phyloP scores from a whole-genome alignment of 108 stramenopile genomes.

The Stephanodiscus triporus region DNA sequence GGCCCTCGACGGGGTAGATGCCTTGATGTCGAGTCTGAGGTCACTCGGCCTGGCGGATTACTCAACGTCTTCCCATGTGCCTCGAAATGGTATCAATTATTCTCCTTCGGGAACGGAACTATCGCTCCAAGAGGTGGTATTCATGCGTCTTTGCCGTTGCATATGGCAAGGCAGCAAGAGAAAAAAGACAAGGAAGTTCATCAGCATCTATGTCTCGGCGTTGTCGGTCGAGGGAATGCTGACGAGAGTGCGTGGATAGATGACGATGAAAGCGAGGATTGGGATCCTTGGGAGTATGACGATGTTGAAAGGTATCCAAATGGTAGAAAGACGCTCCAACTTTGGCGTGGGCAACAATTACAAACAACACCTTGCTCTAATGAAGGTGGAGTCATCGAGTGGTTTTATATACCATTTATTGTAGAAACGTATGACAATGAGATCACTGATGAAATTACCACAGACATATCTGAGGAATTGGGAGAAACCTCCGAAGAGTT shows the following conservation, averaged over 20 bases:
- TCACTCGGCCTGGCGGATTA: slow-evolving; percentile 68
- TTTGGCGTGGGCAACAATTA: slow-evolving; percentile 72
- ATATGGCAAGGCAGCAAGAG: slow-evolving; percentile 49
- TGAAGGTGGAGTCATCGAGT: slow-evolving; percentile 74
- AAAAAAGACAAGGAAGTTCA: slow-evolving; percentile 55
- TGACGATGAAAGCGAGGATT: slow-evolving; percentile 42
- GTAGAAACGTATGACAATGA: slow-evolving; percentile 56
- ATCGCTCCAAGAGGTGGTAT: slow-evolving; percentile 64
- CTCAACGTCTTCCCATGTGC: slow-evolving; percentile 79
- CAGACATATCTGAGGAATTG: neutral
- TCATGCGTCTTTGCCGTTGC: slow-evolving; percentile 67
- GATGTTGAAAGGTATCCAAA: slow-evolving; percentile 46
- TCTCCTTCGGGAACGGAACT: slow-evolving; percentile 84
- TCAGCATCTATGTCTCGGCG: slow-evolving; percentile 73
- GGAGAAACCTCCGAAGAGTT: slow-evolving; percentile 22
- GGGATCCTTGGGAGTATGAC: slow-evolving; percentile 43
- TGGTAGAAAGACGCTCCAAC: slow-evolving; percentile 42
- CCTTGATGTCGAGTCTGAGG: slow-evolving; percentile 71
- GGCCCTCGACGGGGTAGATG: slow-evolving; percentile 78
- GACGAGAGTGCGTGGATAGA: slow-evolving; percentile 72
- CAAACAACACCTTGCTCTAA: slow-evolving; percentile 81
- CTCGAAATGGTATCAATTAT: slow-evolving; percentile 84
- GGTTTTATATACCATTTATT: slow-evolving; percentile 82
- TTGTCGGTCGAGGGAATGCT: slow-evolving; percentile 62
- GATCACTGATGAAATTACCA: slow-evolving; percentile 20